Base-by-base conservation (phyloP, 2,329 filamentous ascomycete genomes). In the Emergomyces orientalis region DNA sequence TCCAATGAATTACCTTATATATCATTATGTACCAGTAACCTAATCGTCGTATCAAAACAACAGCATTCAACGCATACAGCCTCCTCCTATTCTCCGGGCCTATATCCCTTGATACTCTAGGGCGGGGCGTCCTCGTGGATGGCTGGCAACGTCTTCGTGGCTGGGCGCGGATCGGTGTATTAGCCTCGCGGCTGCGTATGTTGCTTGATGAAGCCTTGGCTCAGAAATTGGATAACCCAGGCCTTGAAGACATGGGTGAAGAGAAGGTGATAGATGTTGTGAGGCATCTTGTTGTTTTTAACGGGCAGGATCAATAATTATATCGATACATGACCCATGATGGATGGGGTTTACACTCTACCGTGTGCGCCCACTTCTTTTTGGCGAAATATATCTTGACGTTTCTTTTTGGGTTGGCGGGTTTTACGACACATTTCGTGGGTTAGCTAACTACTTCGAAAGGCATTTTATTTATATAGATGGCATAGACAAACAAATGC, bases 111-210 rank as follows among this genome's bases (percentile, higher is more conserved):
- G 94, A 97, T 76, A 96, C 91, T 0, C 79, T 91, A 52, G 93
- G 93, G 6, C 82, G 92, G 27, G 94, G 94, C 0, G 78, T 99
- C 22, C 79, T 97, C 2, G 90, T 99, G 3, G 94, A 97, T 76
- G 91, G 90, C 60, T 97, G 93, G 94, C 79, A 97, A 41, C 75
- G 84, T 43, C 78, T 99, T 39, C 83, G 91, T 30, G 94, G 94
- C 0, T 99, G 94, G 94, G 93, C 94, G 0, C 84, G 94, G 56
- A 94, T 99, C 66, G 94, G 93, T 37, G 93, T 97, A 14, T 75
- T 99, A 68, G 88, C 96, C 2, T 89, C 88, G 55, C 82, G 93
- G 65, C 76, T 99, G 67, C 83, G 94, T 66, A 86, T 86, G 63
- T 89, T 97, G 86, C 81, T 99, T 61, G 94, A 99, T 77, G 85